Base-by-base conservation (phyloP, 148 eudicot genomes). In the Spergularia bocconei region DNA sequence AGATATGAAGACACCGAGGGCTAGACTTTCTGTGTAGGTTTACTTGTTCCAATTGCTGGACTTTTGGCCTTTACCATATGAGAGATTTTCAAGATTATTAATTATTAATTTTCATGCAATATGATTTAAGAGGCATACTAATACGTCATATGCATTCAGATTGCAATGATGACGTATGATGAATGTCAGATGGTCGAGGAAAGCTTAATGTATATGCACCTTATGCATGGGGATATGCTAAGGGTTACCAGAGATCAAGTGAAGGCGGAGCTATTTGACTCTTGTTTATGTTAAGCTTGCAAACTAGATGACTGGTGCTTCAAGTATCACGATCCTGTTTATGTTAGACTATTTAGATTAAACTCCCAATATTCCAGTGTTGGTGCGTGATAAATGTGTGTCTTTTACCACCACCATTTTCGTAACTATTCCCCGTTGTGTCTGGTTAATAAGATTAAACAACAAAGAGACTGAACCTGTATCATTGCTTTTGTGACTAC, bases 101-200 rank as follows among this genome's bases (percentile, higher is more conserved):
- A 63, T 29, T 57, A n/a, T 25, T 70, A 19, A 50, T 70, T 50
- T 17, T 38, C 53, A 39, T 81, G 50, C 78, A 55, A 61, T 69
- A 47, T 74, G 48, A 72, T 77, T 48, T 68, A 14, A 78, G 78
- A 69, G 76, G 61, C 83, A 75, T 79, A 79, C 87, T 87, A 84
- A 88, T 88, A 81, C 75, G 36, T 84, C 82, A 69, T 82, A 76
- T 88, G 85, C 84, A 86, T 82, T 80, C 91, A 91, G 92, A 81
- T 91, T 88, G 88, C 92, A 91, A 85, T 80, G 91, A 91, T 75
- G 96, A 87, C 67, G 88, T 84, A 86, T 91, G 92, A 91, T 83
- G 88, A 74, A 73, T 78, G 66, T 83, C 81, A 73, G 91, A 82
- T 77, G 85, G 75, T 80, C 83, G 76, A 70, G 87, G 84, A 69